Conservation (phyloP, 768 basidiomycete genomes). For the Hortiboletus flavorubellus region DNA sequence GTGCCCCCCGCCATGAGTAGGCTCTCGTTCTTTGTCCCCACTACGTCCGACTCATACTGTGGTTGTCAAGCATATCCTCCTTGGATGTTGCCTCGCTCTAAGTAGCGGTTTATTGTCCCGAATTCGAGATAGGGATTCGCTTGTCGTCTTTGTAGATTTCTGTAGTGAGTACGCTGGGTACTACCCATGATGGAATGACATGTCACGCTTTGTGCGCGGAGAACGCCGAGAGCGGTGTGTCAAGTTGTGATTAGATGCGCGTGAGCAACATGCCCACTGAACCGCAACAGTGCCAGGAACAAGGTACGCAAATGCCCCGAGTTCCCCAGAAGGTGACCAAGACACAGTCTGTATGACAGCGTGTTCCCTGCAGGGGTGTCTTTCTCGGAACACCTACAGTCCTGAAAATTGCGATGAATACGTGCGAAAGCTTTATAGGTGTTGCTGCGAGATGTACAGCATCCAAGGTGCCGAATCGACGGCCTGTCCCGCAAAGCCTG, state of each 20-base stretch:
- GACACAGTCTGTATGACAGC: conserved; percentile 36
- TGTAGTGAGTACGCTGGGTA: no score
- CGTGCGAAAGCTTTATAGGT: conserved; percentile 54
- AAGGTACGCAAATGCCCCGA: conserved; percentile 18
- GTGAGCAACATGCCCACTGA: not conserved
- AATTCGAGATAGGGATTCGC: no score
- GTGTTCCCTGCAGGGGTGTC: conserved; percentile 59
- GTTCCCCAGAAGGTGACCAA: not conserved
- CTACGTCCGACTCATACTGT: no score
- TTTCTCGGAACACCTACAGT: conserved; percentile 58
- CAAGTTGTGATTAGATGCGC: not conserved
- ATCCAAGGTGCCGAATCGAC: conserved; percentile 44
- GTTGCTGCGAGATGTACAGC: conserved; percentile 59
- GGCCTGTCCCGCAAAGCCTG: conserved; percentile 55
- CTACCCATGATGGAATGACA: not conserved
- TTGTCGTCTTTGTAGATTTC: no score
- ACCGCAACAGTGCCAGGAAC: conserved; percentile 18
- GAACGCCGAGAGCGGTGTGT: not conserved
- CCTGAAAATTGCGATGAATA: conserved; percentile 59
- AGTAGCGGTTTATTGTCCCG: no score
- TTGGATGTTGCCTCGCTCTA: no score
- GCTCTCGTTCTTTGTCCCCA: no score
- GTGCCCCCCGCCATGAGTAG: no score
- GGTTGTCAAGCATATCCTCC: no score
- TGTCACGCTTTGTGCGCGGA: not conserved